A percentile compares a stretch with the other conserved stretches of the same genome.
phyloP scores from a whole-genome alignment of 441 rosid species.

The Eutrema salsugineum region DNA sequence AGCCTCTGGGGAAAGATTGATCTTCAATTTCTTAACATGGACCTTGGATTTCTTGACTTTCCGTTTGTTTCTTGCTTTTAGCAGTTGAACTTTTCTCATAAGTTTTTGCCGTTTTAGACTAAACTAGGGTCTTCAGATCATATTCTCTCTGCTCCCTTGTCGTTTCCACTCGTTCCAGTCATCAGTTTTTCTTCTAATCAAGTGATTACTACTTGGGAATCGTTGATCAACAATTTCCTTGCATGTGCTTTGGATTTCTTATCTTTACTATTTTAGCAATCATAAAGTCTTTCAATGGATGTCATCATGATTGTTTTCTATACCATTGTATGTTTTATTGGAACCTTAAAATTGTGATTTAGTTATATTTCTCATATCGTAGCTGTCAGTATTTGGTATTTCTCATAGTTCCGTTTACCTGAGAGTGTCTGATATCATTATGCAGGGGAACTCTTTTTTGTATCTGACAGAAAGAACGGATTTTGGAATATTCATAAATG shows the following conservation, averaged over 20 bases:
- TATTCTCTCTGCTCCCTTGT: background rate
- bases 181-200: background rate
- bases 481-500: constrained; percentile 93
- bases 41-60: background rate
- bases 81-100: background rate
- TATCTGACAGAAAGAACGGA: constrained; percentile 73
- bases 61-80: background rate
- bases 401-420: background rate
- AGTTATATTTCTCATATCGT: background rate
- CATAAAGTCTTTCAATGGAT: background rate
- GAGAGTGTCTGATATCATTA: background rate
- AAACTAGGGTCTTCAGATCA: background rate
- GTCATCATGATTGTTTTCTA: background rate
- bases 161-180: background rate
- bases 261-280: background rate
- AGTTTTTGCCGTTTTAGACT: background rate
- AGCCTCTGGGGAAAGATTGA: background rate
- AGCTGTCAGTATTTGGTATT: background rate
- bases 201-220: background rate
- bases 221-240: background rate
- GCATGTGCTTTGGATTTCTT: background rate
- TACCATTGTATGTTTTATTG: background rate
- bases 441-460: constrained; percentile 87
- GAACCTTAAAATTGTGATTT: background rate
- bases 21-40: background rate